Conservation (phyloP, 441 rosid genomes). For the Euphorbia schlechtendalii region DNA sequence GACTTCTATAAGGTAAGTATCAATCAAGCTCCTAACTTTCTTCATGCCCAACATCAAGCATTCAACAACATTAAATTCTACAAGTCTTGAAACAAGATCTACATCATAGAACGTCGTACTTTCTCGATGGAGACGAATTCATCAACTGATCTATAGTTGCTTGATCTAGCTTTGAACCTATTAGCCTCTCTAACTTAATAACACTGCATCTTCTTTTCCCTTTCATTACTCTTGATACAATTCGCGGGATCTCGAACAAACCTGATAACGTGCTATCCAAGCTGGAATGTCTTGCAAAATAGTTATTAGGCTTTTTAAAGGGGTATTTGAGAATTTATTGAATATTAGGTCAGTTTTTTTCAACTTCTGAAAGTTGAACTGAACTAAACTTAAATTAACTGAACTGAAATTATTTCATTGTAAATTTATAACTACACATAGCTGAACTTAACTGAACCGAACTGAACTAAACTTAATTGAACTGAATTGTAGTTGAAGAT, state of each 20-base stretch:
- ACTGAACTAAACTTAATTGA: too few species aligned
- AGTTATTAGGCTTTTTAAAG: too few species aligned
- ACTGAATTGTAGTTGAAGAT: too few species aligned
- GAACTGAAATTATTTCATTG: too few species aligned
- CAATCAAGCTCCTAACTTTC: constrained; percentile 39
- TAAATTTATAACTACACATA: too few species aligned
- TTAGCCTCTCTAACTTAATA: constrained; percentile 32
- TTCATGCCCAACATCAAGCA: constrained; percentile 15
- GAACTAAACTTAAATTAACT: too few species aligned
- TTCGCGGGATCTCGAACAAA: constrained; percentile 31
- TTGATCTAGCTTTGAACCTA: constrained; percentile 43
- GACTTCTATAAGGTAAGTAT: constrained; percentile 43
- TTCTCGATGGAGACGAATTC: constrained; percentile 23
- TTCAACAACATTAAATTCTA: constrained; percentile 24
- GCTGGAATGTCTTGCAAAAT: too few species aligned
- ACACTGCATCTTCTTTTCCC: constrained; percentile 16
- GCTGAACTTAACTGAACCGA: too few species aligned
- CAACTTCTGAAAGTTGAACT: too few species aligned
- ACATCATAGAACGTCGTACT: constrained; percentile 37
- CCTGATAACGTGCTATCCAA: too few species aligned
- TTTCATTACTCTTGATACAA: constrained; percentile 25
- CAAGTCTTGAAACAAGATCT: constrained; percentile 37
- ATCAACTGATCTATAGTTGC: constrained; percentile 44
- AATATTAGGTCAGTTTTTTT: too few species aligned
- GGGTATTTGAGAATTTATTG: too few species aligned